A percentile compares a stretch with the other conserved stretches of the same genome.
These are phyloP conservation scores for Candida ulmi DNA, from an alignment of 805 yeast species.

Conservation along the genomic window DNA sequence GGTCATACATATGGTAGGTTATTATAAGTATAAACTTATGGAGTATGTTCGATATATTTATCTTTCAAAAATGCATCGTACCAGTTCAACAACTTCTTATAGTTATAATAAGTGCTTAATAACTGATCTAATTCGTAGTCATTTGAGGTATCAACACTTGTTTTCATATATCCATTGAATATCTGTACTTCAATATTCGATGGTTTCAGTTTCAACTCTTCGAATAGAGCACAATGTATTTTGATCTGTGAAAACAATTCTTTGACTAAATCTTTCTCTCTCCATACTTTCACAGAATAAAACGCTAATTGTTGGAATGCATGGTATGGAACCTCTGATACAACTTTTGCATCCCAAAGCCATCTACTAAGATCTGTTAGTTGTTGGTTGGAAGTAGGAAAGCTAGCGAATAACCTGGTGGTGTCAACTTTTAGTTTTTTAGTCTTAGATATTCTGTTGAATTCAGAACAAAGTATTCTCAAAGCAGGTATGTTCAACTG, in stretches of 20 bases:
- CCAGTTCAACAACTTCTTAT: constrained; percentile 19
- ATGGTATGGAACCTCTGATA: constrained; percentile 17
- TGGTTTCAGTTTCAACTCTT: constrained; percentile 11
- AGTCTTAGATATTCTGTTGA: constrained; percentile 4
- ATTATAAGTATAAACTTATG: neutral
- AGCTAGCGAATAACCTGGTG: neutral
- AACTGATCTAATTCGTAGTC: constrained; percentile 9
- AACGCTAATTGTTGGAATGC: constrained; percentile 12
- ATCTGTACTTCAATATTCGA: constrained; percentile 9
- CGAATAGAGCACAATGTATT: constrained; percentile 15
- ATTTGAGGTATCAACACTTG: constrained; percentile 8
- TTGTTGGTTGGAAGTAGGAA: constrained; percentile 7
- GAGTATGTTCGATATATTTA: constrained; percentile 5
- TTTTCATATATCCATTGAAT: constrained; percentile 9
- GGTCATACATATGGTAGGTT: neutral
- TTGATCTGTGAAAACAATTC: constrained; percentile 15
- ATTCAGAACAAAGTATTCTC: constrained; percentile 9
- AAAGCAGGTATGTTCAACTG: constrained; percentile 6
- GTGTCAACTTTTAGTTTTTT: neutral
- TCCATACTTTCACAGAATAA: constrained; percentile 9
- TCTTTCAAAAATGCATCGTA: constrained; percentile 16
- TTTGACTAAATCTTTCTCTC: constrained; percentile 10
- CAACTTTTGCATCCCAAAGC: constrained; percentile 17
- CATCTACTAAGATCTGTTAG: constrained; percentile 13
- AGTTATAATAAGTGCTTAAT: constrained; percentile 13